Base-by-base conservation (phyloP, 192 early-diverging fungal species). In the Mortierella alpina region DNA sequence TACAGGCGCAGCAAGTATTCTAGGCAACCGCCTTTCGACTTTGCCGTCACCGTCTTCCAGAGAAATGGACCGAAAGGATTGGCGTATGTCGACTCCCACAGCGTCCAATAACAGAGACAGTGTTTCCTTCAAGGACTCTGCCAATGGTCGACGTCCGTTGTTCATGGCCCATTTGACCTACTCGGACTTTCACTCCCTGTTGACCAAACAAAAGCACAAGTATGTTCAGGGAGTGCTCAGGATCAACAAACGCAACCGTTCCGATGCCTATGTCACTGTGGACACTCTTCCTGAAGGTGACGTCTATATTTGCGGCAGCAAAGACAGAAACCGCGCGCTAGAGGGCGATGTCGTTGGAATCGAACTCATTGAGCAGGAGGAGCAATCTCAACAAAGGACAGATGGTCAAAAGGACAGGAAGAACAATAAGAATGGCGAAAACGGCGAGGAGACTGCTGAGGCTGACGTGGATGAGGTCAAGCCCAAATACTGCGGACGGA, bases 321-420 rank as follows among this genome's bases (percentile, higher is more conserved):
- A 86, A 46, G 85, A 88, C 64, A 89, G 93, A n/a, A 96, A 96
- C 80, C 87, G 95, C 49, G 93, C 95, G 6, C 74, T 96, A 6
- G 94, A 96, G 61, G 95, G 94, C 6, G 95, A 96, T 75, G 83
- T 91, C 6, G 95, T 96, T 18, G 90, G 90, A n/a, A 84, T 96
- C 5, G 77, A 89, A 64, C 61, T 96, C 41, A 80, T 96, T 45
- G 88, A 91, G 66, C 90, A 90, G 0, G 87, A 88, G 22, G 93
- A 94, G 74, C 75, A 90, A 54, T 66, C 88, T 60, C 55, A 66
- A 22, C 88, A 90, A 61, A 83, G 90, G 76, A 66, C 84, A 54
- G 86, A 89, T 58, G 84, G 86, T 53, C 83, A 83, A 73, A 88
- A 90, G 66, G 82, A 85, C 12, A 90, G 89, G 68, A 83, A 87